Evolutionary conservation across 306 rosid genomes (phyloP).

Genomic region (Fragaria nilgerrensis): DNA sequence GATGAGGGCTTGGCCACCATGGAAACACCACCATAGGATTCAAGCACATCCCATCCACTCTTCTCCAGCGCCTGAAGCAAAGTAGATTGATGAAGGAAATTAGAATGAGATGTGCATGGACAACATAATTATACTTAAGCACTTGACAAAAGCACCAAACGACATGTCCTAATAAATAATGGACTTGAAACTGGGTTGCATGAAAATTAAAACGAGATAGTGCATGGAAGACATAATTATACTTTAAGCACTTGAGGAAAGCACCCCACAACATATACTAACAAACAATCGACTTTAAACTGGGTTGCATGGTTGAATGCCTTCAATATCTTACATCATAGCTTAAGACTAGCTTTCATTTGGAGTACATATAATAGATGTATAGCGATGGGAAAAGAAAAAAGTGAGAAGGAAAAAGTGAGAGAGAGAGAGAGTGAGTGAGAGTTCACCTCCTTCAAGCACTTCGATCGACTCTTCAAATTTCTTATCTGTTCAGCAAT

Average conservation of each 20-base stretch:
- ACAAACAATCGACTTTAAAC: not conserved
- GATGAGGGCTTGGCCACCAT: constrained; percentile 86
- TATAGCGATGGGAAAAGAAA: not conserved
- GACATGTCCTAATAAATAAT: not conserved
- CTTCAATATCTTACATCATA: not conserved
- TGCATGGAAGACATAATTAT: not conserved
- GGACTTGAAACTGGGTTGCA: not conserved
- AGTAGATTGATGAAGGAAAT: constrained; percentile 3
- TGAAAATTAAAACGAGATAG: constrained; percentile 1
- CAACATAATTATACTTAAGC: not conserved
- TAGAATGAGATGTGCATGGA: constrained; percentile 2
- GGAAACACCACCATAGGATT: constrained; percentile 72
- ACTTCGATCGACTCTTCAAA: constrained; percentile 59
- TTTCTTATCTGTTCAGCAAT: constrained; percentile 42
- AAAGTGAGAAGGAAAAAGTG: not conserved
- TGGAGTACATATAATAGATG: not conserved
- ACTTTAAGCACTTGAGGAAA: not conserved
- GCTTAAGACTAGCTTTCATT: not conserved
- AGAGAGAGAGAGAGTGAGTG: constrained; percentile 1
- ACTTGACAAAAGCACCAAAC: not conserved
- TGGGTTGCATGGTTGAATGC: not conserved
- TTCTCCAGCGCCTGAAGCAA: constrained; percentile 58
- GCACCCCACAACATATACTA: not conserved
- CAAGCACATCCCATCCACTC: constrained; percentile 86
- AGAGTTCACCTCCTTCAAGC: constrained; percentile 71